Base-by-base conservation (phyloP, 2,329 filamentous ascomycete genomes). In the Geosmithia morbida region DNA sequence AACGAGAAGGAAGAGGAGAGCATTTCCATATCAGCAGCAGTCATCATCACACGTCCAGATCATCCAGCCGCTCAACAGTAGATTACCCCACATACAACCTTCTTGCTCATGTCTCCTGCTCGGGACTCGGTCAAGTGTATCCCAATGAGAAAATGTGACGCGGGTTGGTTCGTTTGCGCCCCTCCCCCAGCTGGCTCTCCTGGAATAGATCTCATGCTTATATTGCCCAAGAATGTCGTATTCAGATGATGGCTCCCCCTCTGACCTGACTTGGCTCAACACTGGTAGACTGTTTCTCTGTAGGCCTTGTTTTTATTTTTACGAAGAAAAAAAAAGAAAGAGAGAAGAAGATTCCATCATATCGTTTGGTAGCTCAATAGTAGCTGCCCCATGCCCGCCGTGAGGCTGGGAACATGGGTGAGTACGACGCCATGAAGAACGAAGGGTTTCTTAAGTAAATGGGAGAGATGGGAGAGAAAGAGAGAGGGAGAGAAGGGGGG, bases 391-490 rank as follows among this genome's bases (percentile, higher is more conserved):
- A 62, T 63, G 20, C 61, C 61, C 22, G 57, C 56, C 17, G 55
- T 63, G 26, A 59, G 60, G 2, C 49, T 63, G 10, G 60, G 60
- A 4, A 63, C 60, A 33, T 63, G 60, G 61, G 61, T 61, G 44
- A 17, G 40, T 46, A 37, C 11, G 8, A 6, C 6, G 14, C 43
- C 40, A 16, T 41, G 39, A 18, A 41, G 14, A 41, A 41, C 7
- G n/a, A 45, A 16, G 7, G 42, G 11, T 18, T 20, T n/a, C 18
- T 16, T 10, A 16, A n/a, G n/a, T n/a, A n/a, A n/a, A n/a, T n/a
- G n/a, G n/a, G n/a, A 26, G 8, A 26, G 22, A 26, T 4, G 22
- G 22, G 8, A 26, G 22, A 26, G 22, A 26, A 8, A 26, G 8
- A 26, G 8, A 26, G 8, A 26, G 8, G 8, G 8, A 26, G n/a